These are phyloP conservation scores for Camellia japonica DNA, from an alignment of 148 eudicot genomes.

Conservation along the genomic window DNA sequence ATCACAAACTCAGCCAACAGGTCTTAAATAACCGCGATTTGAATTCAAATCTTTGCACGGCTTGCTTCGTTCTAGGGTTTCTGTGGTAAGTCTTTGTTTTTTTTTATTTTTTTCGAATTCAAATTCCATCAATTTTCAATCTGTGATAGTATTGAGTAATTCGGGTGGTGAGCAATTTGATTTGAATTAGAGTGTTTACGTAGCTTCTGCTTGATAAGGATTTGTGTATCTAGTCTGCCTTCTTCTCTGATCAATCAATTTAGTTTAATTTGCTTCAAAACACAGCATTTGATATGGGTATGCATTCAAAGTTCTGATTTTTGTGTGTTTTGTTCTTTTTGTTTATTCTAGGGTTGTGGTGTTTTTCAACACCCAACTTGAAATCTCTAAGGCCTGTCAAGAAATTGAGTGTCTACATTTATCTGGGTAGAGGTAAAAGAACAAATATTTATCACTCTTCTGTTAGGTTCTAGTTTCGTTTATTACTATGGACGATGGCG, in stretches of 20 bases:
- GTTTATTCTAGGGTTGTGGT: slow-evolving; percentile 11
- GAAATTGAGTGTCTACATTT: not conserved
- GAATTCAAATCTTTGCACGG: not conserved
- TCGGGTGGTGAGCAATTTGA: not conserved
- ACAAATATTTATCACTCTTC: not conserved
- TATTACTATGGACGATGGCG: slow-evolving; percentile 62
- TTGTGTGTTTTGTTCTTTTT: not conserved
- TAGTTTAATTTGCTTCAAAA: not conserved
- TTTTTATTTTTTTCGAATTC: not conserved
- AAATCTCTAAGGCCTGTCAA: not conserved
- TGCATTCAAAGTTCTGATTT: not conserved
- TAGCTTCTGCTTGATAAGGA: not conserved
- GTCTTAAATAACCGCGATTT: not conserved
- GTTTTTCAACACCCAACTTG: not conserved
- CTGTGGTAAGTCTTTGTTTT: not conserved
- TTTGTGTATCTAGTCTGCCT: not conserved
- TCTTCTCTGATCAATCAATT: not conserved
- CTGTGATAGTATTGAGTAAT: not conserved
- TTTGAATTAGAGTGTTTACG: not conserved
- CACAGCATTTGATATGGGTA: not conserved
- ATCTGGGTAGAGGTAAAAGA: not conserved
- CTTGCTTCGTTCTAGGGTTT: not conserved
- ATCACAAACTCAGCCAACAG: not conserved
- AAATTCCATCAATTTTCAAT: not conserved
- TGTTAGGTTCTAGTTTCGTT: not conserved